Evolutionary conservation across 164 flowering plant species (phyloP), one percentile per base, ranked within the genome.

Genomic region (Chimonanthus salicifolius): DNA sequence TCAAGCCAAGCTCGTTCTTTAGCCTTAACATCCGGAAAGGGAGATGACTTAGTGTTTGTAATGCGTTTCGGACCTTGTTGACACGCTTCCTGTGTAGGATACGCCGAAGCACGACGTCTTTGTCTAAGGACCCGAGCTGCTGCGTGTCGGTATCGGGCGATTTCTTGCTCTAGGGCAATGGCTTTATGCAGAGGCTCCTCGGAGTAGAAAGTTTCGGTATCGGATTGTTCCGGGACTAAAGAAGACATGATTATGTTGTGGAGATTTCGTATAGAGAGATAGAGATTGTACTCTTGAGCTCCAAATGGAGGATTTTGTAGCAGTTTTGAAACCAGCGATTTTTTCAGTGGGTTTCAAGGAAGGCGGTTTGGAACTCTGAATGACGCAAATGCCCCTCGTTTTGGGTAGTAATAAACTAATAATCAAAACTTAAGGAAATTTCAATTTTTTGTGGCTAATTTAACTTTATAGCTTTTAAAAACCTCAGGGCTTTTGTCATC

Each of bases 41-140:
- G 43, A 21, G 67, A 62, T 21, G 58, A 46, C 13, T 47, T 4
- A 79, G 58, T 4, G 75, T 44, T 65, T 74, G 78, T 44, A 82
- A 49, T 54, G 73, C 78, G 33, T 64, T 78, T 48, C 62, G 73
- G 72, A 87, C 65, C 74, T 79, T 86, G 80, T 73, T 82, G 11
- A 84, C 68, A 54, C 83, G 54, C 74, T 82, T 87, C 70, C 83
- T 88, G 48, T 85, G 86, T 5, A 91, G 88, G 64, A 89, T 85
- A 0, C 94, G 85, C 73, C 86, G 74, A 46, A 91, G 90, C 9
- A 91, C 87, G 7, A 64, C 84, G 7, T 85, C 87, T 78, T 78
- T 91, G 77, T 85, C 88, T 13, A 89, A 78, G 1, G 82, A n/a
- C 11, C 9, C 58, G 7, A 13, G 46, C 65, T 47, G 50, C 9